Conservation (phyloP, 495 filamentous ascomycete genomes). For the Sordaria brevicollis region DNA sequence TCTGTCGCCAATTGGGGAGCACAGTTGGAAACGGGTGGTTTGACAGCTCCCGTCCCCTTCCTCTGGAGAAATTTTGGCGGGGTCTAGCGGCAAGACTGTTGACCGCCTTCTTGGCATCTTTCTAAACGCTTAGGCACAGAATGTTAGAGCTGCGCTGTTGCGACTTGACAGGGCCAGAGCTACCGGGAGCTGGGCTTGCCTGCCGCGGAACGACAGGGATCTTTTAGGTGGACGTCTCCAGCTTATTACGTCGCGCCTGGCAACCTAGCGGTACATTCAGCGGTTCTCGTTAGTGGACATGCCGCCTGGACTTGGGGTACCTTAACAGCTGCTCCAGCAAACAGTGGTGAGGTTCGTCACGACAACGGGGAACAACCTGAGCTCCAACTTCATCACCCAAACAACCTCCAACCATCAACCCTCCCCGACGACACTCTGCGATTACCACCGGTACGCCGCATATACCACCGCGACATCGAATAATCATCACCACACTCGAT, state of each 20-base stretch:
- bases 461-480: background rate
- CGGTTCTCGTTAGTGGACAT: background rate
- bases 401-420: background rate
- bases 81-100: conserved; percentile 17
- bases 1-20: background rate
- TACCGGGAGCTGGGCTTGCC: background rate
- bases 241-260: conserved; percentile 23
- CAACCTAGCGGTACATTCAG: conserved; percentile 15
- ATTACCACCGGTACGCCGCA: background rate
- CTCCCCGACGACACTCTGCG: conserved; percentile 1
- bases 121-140: background rate
- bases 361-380: background rate
- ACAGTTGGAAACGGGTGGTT: background rate
- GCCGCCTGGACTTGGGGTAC: background rate
- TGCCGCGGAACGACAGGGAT: background rate
- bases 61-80: conserved; percentile 24
- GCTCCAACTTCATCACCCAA: background rate
- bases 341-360: background rate
- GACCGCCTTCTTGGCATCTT: conserved; percentile 10
- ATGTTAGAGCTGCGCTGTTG: background rate
- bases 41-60: background rate
- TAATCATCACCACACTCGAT: background rate
- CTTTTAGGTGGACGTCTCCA: background rate
- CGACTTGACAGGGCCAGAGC: background rate
- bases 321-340: background rate